phyloP scores from a whole-genome alignment of 352 stramenopile species.

The Phytopythium litorale region DNA sequence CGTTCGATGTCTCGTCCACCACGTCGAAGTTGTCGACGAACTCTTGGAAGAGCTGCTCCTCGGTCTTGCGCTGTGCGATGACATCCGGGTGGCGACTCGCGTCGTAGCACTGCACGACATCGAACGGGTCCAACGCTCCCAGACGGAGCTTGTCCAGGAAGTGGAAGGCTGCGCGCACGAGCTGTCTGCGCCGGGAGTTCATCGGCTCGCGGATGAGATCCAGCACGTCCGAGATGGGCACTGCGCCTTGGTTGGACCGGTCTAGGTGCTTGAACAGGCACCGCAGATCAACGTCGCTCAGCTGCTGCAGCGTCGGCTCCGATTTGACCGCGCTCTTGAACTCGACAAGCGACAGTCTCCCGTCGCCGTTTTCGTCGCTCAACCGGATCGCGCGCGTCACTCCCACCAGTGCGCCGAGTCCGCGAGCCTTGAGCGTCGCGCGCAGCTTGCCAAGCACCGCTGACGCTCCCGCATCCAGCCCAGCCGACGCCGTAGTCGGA shows the following conservation, averaged over 20 bases:
- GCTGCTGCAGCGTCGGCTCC: conserved; percentile 28
- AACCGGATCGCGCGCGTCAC: conserved; percentile 67
- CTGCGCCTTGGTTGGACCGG: conserved; percentile 51
- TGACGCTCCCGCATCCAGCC: conserved; percentile 46
- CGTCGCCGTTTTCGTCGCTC: conserved; percentile 65
- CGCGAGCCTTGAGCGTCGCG: conserved; percentile 39
- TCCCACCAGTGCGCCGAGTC: conserved; percentile 56
- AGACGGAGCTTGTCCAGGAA: conserved; percentile 46
- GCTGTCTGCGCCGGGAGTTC: conserved; percentile 49
- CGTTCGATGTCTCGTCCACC: conserved; percentile 16
- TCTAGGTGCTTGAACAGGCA: conserved; percentile 81
- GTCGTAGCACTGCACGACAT: conserved; percentile 69
- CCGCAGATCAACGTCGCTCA: conserved; percentile 69
- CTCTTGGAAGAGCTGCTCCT: conserved; percentile 67
- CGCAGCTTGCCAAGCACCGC: conserved; percentile 56
- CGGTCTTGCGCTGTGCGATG: conserved; percentile 42
- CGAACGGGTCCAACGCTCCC: conserved; percentile 44
- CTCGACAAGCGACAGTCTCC: conserved; percentile 58
- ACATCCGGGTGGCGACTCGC: conserved; percentile 71
- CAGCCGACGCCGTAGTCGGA: not conserved
- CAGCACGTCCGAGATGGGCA: conserved; percentile 80
- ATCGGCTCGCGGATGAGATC: conserved; percentile 82
- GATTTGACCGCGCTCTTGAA: conserved; percentile 69
- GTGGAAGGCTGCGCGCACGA: conserved; percentile 80
- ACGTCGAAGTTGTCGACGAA: conserved; percentile 79